Conservation (phyloP, 2,329 filamentous ascomycete species). For the Sclerotinia sclerotiorum region DNA sequence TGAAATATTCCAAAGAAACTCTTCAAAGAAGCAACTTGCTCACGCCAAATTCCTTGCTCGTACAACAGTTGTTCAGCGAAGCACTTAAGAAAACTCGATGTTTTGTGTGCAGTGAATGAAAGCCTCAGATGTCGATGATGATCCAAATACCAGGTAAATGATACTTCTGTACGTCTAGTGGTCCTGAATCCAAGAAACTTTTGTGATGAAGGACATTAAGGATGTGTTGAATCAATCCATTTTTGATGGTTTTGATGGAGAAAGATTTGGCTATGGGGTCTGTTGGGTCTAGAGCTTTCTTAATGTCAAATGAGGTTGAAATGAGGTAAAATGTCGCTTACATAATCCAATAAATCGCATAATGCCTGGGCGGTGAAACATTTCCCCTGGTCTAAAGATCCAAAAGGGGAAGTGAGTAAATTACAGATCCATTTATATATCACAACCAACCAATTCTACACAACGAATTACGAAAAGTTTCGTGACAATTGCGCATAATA, state of each 20-base stretch:
- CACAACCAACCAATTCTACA: conserved; percentile 20
- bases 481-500: conserved; percentile 1
- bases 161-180: background rate
- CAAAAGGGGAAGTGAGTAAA: conserved; percentile 19
- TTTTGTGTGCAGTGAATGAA: background rate
- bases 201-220: background rate
- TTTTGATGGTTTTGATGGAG: conserved; percentile 1
- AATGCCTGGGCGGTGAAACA: background rate
- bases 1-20: background rate
- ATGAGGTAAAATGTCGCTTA: conserved; percentile 17
- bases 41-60: background rate
- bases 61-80: background rate
- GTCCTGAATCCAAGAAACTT: background rate
- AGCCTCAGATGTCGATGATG: background rate
- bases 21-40: background rate
- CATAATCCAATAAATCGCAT: background rate
- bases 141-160: background rate
- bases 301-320: conserved; percentile 14
- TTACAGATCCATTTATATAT: conserved; percentile 24
- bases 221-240: background rate
- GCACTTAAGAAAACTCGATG: background rate
- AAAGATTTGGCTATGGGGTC: conserved; percentile 9
- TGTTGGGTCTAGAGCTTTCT: conserved; percentile 19
- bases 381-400: background rate
- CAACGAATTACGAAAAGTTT: conserved; percentile 15